Evolutionary conservation across 2,329 filamentous ascomycete genomes (phyloP).

Genomic region (Alternaria brassicicola): DNA sequence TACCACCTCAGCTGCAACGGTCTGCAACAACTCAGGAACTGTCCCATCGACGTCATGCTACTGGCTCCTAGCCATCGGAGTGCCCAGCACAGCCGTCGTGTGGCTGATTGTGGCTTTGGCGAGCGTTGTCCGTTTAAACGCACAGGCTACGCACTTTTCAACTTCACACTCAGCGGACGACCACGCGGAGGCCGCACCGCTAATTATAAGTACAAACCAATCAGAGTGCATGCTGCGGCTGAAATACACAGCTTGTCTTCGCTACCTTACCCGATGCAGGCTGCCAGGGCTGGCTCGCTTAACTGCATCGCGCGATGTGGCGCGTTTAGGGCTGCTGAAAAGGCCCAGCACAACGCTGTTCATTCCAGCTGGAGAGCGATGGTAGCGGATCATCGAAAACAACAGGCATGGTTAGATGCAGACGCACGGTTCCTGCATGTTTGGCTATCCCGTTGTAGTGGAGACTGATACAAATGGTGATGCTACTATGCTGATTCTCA

Average conservation of each 20-base stretch:
- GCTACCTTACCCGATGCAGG: conserved; percentile 37
- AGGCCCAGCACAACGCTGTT: conserved; percentile 34
- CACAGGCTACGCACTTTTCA: conserved; percentile 24
- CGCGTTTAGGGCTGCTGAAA: conserved; percentile 37
- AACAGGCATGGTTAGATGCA: conserved; percentile 29
- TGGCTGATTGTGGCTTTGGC: conserved; percentile 43
- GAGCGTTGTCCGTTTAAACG: conserved; percentile 30
- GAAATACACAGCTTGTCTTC: conserved; percentile 22
- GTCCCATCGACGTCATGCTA: conserved; percentile 37
- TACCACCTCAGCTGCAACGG: conserved; percentile 42
- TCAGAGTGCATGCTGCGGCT: conserved; percentile 29
- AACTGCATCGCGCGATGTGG: conserved; percentile 32
- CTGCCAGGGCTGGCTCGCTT: conserved; percentile 22
- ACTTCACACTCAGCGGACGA: conserved; percentile 37
- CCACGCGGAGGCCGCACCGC: conserved; percentile 42
- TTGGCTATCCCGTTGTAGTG: conserved; percentile 19
- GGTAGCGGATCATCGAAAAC: conserved; percentile 32
- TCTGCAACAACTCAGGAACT: conserved; percentile 29
- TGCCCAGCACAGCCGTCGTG: conserved; percentile 44
- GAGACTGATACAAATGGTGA: conserved; percentile 22
- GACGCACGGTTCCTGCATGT: conserved; percentile 34
- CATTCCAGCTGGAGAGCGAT: conserved; percentile 41
- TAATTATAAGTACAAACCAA: conserved; percentile 42
- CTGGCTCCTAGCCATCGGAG: conserved; percentile 35
- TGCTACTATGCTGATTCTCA: conserved; percentile 35